A percentile compares a stretch with the other conserved stretches of the same genome.
Evolutionary conservation across 768 basidiomycete genomes (phyloP).

Genomic region (Rhizopogon vesiculosus): DNA sequence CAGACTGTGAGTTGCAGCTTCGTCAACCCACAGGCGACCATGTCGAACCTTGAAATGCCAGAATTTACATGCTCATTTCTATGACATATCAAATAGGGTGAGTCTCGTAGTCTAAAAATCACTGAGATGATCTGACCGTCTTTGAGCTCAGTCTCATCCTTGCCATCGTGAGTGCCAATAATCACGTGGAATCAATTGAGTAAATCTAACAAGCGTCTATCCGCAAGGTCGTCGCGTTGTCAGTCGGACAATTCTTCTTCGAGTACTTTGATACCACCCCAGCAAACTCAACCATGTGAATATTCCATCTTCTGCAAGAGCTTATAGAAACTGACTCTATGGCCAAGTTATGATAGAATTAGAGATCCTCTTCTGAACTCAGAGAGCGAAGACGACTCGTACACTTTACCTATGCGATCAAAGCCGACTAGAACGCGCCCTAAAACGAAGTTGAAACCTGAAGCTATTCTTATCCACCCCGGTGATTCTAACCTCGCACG

Average conservation of each 20-base stretch:
- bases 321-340: neutral
- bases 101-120: slow-evolving; percentile 19
- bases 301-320: no score
- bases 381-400: neutral
- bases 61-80: slow-evolving; percentile 67
- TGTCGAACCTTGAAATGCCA: slow-evolving; percentile 19
- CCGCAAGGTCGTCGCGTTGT: slow-evolving; percentile 49
- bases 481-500: slow-evolving; percentile 58
- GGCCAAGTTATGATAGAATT: slow-evolving; percentile 11
- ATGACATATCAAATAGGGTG: slow-evolving; percentile 73
- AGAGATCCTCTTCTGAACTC: slow-evolving; percentile 19
- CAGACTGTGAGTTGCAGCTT: slow-evolving; percentile 47
- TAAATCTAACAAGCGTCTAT: neutral
- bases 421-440: slow-evolving; percentile 26
- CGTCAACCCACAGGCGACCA: neutral
- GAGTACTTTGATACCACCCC: slow-evolving; percentile 26
- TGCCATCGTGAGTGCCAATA: neutral
- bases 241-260: slow-evolving; percentile 54
- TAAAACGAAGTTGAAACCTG: slow-evolving; percentile 52
- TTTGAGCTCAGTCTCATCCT: neutral
- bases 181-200: neutral
- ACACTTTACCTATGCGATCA: slow-evolving; percentile 1
- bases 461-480: slow-evolving; percentile 60
- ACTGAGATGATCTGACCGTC: neutral
- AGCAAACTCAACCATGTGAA: neutral